These are phyloP conservation scores for Exophiala viscosa DNA, from an alignment of 2,329 filamentous ascomycete genomes.

Conservation along the genomic window DNA sequence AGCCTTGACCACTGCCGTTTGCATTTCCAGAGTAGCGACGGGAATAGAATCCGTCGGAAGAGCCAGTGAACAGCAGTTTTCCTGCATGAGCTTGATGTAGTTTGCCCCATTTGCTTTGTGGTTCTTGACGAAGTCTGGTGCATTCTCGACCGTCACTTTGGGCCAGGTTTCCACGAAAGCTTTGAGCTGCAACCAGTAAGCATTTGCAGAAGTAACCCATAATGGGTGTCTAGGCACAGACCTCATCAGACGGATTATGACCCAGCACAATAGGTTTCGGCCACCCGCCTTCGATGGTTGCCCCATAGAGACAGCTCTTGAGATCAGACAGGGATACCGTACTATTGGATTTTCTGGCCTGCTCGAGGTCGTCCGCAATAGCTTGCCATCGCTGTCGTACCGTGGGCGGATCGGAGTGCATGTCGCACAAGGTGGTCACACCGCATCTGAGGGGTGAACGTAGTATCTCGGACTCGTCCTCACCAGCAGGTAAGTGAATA, in stretches of 20 bases:
- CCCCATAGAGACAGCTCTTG: constrained; percentile 48
- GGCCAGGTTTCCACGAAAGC: constrained; percentile 47
- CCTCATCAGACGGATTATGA: constrained; percentile 30
- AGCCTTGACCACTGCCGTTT: constrained; percentile 32
- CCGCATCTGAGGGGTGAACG: constrained; percentile 23
- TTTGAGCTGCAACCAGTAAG: constrained; percentile 21
- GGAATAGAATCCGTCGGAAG: constrained; percentile 28
- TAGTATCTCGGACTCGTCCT: constrained; percentile 18
- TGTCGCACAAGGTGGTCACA: constrained; percentile 28
- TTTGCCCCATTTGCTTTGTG: constrained; percentile 26
- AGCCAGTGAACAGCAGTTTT: constrained; percentile 28
- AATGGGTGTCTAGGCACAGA: constrained; percentile 4
- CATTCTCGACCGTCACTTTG: constrained; percentile 42
- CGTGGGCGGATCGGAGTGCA: constrained; percentile 24
- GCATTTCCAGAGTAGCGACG: constrained; percentile 35
- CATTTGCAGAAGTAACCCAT: background rate
- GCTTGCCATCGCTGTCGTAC: constrained; percentile 17
- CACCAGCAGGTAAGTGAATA: constrained; percentile 22
- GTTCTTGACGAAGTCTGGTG: constrained; percentile 29
- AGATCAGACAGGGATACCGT: constrained; percentile 37
- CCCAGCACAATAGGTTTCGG: constrained; percentile 36
- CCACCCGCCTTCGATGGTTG: constrained; percentile 53
- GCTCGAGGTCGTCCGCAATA: constrained; percentile 19
- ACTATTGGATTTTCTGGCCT: constrained; percentile 15
- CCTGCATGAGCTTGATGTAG: constrained; percentile 31